These are phyloP conservation scores for Apostasia ramifera DNA, from an alignment of 106 monocot genomes.

Conservation along the genomic window DNA sequence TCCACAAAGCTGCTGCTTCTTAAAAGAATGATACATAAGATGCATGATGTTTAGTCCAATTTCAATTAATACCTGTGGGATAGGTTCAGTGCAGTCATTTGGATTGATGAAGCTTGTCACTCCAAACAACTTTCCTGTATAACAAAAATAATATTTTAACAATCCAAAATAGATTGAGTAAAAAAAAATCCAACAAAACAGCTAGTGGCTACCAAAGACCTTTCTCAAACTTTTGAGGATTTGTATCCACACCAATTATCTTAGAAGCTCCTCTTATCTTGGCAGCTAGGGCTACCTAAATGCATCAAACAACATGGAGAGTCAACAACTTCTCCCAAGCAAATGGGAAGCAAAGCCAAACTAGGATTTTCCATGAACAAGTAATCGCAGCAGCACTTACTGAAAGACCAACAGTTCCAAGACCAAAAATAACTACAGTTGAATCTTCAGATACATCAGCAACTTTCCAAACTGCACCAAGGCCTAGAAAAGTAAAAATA, in stretches of 20 bases:
- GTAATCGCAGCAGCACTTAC: conserved; percentile 27
- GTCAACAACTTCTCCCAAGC: neutral
- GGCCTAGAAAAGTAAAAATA: conserved; percentile 24
- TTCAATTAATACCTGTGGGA: conserved; percentile 48
- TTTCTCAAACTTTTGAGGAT: conserved; percentile 68
- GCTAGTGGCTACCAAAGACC: conserved; percentile 26
- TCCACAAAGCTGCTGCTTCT: neutral
- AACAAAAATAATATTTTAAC: conserved; percentile 3
- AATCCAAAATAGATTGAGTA: neutral
- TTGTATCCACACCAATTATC: conserved; percentile 86
- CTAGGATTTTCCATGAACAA: too few relatives aligned
- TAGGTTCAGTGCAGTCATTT: conserved; percentile 58
- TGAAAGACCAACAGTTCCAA: conserved; percentile 91
- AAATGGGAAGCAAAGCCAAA: neutral
- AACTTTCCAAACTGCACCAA: conserved; percentile 94
- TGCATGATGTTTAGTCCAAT: neutral
- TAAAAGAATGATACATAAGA: neutral
- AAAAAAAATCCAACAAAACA: neutral
- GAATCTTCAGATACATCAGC: conserved; percentile 78
- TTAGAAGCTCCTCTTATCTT: conserved; percentile 65
- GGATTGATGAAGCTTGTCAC: conserved; percentile 83
- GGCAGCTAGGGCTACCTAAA: conserved; percentile 88
- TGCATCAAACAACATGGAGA: neutral
- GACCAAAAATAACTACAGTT: conserved; percentile 86
- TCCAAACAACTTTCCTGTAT: conserved; percentile 70